phyloP scores from a whole-genome alignment of 2,329 filamentous ascomycete genomes.

The Westerdykella aurantiaca region DNA sequence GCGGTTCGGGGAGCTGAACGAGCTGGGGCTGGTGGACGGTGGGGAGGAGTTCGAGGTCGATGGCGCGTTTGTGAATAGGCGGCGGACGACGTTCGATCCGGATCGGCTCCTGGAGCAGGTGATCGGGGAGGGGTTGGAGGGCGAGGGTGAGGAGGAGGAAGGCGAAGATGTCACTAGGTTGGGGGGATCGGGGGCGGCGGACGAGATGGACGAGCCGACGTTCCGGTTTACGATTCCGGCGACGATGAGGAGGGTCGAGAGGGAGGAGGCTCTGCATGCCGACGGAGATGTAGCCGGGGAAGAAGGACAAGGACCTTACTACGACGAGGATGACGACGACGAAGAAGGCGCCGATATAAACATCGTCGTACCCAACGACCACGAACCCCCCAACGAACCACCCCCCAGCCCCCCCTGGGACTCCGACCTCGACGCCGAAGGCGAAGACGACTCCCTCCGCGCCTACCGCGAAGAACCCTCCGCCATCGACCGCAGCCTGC shows the following conservation, averaged over 20 bases:
- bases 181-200: conserved; percentile 26
- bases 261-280: conserved; percentile 6
- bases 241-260: conserved; percentile 20
- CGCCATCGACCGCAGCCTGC: conserved; percentile 31
- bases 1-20: conserved; percentile 45
- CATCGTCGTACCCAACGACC: neutral
- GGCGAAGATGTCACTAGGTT: conserved; percentile 31
- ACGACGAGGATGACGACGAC: conserved; percentile 8
- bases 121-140: conserved; percentile 31
- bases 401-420: conserved; percentile 8
- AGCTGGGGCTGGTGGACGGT: conserved; percentile 23
- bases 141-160: conserved; percentile 24
- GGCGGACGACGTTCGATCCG: conserved; percentile 12
- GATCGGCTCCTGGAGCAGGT: conserved; percentile 37
- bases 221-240: conserved; percentile 37
- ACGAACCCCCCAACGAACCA: conserved; percentile 27
- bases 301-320: conserved; percentile 5
- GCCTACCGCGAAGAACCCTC: conserved; percentile 33
- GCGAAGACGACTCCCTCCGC: conserved; percentile 25
- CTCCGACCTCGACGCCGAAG: conserved; percentile 4
- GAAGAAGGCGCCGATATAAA: conserved; percentile 1
- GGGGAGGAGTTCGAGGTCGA: conserved; percentile 38
- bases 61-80: conserved; percentile 36
- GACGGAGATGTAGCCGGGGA: conserved; percentile 4
- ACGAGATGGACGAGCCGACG: conserved; percentile 35